Base-by-base conservation (phyloP, 805 yeast genomes). In the Starmera quercuum region DNA sequence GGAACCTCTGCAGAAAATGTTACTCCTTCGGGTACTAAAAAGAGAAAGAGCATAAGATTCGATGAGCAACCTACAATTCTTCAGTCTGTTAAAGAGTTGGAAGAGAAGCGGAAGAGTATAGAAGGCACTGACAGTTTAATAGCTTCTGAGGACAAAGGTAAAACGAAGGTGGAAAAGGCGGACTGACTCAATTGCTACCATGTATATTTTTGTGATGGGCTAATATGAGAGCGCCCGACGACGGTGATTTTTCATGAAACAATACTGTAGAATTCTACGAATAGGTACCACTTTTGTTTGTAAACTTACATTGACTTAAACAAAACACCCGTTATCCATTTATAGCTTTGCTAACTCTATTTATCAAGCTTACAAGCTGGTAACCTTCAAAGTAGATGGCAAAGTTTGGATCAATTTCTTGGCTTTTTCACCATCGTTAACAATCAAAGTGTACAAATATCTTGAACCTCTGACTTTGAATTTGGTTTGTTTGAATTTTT, bases 391-490 rank as follows among this genome's bases (percentile, higher is more conserved):
- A 59, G 83, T 76, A 66, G 98, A 95, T 68, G 97, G 97, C 61
- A 92, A 77, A 61, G 97, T 83, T 76, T 88, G 96, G 63, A 84
- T 80, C 73, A 92, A 78, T 78, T 92, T 92, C 82, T 84, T 79
- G 60, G 97, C 97, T 79, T 87, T 88, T 68, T 85, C 82, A 61
- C 86, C 83, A 68, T 92, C 97, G 74, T 83, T 78, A 61, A 92
- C 90, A 55, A 83, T 83, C 69, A 90, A 76, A 56, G 98, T 92
- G 84, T 92, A 92, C 63, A 86, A 79, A 76, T 83, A 68, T 68
- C 75, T 86, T 49, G 95, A 61, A 68, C 97, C 96, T 79, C 97
- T 87, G 62, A 92, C 85, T 84, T 92, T 92, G 88, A 92, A 92
- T 74, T 92, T 92, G 75, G 96, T 87, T 73, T 83, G 92, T 73